Evolutionary conservation across 1,139 yeast genomes (phyloP).

Genomic region (Kodamaea alishanica): DNA sequence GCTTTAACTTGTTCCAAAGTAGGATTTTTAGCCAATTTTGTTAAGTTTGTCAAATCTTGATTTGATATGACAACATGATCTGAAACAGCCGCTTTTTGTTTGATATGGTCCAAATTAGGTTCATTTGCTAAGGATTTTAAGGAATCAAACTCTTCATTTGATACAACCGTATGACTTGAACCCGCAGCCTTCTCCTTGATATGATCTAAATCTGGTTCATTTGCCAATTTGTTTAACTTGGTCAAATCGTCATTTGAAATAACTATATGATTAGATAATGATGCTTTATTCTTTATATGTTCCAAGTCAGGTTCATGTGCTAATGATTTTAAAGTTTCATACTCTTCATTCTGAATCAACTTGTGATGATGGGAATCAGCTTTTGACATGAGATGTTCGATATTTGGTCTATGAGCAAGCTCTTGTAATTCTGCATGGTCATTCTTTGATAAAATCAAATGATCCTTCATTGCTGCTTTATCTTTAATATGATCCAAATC

Average conservation of each 20-base stretch:
- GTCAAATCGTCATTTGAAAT: slow-evolving; percentile 7
- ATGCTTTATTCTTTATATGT: slow-evolving; percentile 12
- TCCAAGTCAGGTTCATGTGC: slow-evolving; percentile 22
- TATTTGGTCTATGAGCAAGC: slow-evolving; percentile 17
- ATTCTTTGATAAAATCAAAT: too few species aligned
- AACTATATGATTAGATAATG: background rate
- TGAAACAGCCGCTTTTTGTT: slow-evolving; percentile 13
- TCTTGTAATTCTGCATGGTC: background rate
- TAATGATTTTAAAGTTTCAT: slow-evolving; percentile 7
- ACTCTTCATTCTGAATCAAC: slow-evolving; percentile 13
- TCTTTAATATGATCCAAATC: slow-evolving; percentile 12
- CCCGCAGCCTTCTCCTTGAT: slow-evolving; percentile 15
- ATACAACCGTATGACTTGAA: slow-evolving; percentile 14
- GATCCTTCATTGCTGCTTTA: slow-evolving; percentile 7
- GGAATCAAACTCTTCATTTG: slow-evolving; percentile 13
- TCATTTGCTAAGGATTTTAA: slow-evolving; percentile 13
- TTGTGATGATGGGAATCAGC: slow-evolving; percentile 16
- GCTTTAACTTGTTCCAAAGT: slow-evolving; percentile 11
- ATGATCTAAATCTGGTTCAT: slow-evolving; percentile 29
- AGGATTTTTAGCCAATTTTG: slow-evolving; percentile 14
- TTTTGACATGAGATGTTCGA: slow-evolving; percentile 17
- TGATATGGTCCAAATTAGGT: slow-evolving; percentile 24
- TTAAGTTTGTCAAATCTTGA: slow-evolving; percentile 12
- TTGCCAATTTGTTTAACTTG: slow-evolving; percentile 14
- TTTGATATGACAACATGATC: slow-evolving; percentile 18